Percentiles rank a stretch among this genome's conserved stretches.
Evolutionary conservation across 768 basidiomycete genomes (phyloP).

Genomic region (Saitozyma podzolica): DNA sequence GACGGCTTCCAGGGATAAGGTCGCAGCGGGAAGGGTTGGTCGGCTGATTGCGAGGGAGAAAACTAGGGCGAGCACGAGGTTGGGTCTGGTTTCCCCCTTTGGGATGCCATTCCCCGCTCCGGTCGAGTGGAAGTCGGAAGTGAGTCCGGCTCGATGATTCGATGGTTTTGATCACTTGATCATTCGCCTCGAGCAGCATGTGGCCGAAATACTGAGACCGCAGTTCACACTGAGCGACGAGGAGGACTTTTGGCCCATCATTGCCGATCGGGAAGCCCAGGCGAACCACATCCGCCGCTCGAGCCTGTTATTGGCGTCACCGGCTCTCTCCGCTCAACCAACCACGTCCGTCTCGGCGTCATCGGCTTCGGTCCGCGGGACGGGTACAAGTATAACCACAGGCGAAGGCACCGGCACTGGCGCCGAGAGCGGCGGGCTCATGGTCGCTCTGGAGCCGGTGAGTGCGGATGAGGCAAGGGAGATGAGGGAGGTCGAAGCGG

Average conservation of each 20-base stretch:
- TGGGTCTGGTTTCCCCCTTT: conserved; percentile 15
- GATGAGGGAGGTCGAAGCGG: conserved; percentile 35
- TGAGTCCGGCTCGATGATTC: conserved; percentile 4
- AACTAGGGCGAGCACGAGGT: conserved; percentile 10
- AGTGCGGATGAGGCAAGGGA: conserved; percentile 30
- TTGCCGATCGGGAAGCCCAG: conserved; percentile 18
- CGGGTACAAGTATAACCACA: too few relatives aligned
- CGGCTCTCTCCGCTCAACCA: too few relatives aligned
- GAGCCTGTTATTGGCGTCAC: neutral
- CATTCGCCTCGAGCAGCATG: neutral
- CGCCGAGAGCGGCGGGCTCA: too few relatives aligned
- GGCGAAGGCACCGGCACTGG: too few relatives aligned
- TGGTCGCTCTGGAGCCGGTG: neutral
- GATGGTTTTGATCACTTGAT: neutral
- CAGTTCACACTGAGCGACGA: conserved; percentile 26
- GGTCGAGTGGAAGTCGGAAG: conserved; percentile 25
- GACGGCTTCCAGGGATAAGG: neutral
- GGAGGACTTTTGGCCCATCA: conserved; percentile 29
- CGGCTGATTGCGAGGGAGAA: conserved; percentile 6
- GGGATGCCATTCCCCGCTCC: conserved; percentile 22
- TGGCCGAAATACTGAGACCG: too few relatives aligned
- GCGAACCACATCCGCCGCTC: conserved; percentile 1
- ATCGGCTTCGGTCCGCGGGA: too few relatives aligned
- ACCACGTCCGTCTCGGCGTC: too few relatives aligned
- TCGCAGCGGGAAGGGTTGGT: neutral